These are phyloP conservation scores for Cymbopogon flexuosus DNA, from an alignment of 202 grass and related monocot species.

Conservation along the genomic window DNA sequence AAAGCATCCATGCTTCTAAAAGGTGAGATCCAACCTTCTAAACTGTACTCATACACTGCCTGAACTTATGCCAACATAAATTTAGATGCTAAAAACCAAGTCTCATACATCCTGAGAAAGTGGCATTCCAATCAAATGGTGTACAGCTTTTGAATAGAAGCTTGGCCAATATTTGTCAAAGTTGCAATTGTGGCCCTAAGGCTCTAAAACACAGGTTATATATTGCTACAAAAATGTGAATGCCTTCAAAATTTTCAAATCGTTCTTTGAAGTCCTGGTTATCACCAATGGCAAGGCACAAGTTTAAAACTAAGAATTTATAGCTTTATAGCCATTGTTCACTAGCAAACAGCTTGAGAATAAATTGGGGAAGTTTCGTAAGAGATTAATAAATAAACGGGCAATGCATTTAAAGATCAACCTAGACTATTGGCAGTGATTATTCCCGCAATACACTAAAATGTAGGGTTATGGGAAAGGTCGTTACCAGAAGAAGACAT, in stretches of 20 bases:
- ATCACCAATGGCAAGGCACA: not conserved
- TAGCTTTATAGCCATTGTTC: not conserved
- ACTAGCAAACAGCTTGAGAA: not conserved
- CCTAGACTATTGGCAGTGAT: not conserved
- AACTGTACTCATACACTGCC: not conserved
- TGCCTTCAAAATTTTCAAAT: not conserved
- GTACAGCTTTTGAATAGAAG: not conserved
- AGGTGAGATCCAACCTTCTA: not conserved
- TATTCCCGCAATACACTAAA: not conserved
- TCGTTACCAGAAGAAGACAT: not conserved
- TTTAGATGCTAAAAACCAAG: not conserved
- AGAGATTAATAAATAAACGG: not conserved
- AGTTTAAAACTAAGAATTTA: conserved; percentile 14
- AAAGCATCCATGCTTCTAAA: not conserved
- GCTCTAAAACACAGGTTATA: not conserved
- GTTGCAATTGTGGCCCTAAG: not conserved
- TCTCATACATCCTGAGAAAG: not conserved
- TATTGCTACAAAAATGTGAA: conserved; percentile 3
- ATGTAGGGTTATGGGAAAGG: not conserved
- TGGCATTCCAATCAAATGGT: not conserved
- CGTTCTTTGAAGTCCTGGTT: not conserved
- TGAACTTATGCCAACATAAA: not conserved
- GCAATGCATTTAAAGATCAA: not conserved
- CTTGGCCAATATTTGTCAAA: not conserved
- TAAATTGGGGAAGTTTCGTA: not conserved